Conservation (phyloP, 140 eudicot species). For the Erigeron philadelphicus region DNA sequence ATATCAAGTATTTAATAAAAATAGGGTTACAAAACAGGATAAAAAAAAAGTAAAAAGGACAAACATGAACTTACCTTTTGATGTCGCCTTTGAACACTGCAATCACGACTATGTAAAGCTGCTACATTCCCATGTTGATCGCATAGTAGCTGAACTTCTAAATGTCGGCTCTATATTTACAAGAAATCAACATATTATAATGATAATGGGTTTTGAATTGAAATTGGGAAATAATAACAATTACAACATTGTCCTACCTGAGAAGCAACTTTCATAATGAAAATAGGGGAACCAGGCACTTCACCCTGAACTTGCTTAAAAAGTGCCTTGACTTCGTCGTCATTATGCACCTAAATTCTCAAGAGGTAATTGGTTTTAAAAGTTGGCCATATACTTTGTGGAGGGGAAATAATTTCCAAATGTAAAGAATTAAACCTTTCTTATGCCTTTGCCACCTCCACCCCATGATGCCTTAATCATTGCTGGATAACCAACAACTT, state of each 20-base stretch:
- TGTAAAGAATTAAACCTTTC: constrained; percentile 57
- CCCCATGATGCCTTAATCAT: constrained; percentile 99
- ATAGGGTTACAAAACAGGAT: not conserved
- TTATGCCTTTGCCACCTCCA: constrained; percentile 98
- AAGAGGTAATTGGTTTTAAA: too few species aligned
- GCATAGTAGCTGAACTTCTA: constrained; percentile 92
- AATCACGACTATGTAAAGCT: constrained; percentile 98
- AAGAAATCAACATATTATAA: not conserved
- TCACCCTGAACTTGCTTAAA: constrained; percentile 99
- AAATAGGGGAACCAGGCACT: constrained; percentile 98
- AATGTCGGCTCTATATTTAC: constrained; percentile 75
- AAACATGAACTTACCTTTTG: constrained; percentile 53
- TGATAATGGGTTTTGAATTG: not conserved
- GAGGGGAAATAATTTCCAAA: not conserved
- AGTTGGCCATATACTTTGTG: not conserved
- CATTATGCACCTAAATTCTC: constrained; percentile 70
- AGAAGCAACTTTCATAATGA: constrained; percentile 96
- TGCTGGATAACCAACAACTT: constrained; percentile 96
- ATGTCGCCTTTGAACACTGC: constrained; percentile 97
- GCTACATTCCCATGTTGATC: constrained; percentile 94
- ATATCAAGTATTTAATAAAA: not conserved
- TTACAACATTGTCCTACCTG: constrained; percentile 52
- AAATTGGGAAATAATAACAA: not conserved
- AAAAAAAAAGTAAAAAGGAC: not conserved
- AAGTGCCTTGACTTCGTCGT: constrained; percentile 91